phyloP scores from a whole-genome alignment of 305 asterid species.

The Coffea humblotiana region DNA sequence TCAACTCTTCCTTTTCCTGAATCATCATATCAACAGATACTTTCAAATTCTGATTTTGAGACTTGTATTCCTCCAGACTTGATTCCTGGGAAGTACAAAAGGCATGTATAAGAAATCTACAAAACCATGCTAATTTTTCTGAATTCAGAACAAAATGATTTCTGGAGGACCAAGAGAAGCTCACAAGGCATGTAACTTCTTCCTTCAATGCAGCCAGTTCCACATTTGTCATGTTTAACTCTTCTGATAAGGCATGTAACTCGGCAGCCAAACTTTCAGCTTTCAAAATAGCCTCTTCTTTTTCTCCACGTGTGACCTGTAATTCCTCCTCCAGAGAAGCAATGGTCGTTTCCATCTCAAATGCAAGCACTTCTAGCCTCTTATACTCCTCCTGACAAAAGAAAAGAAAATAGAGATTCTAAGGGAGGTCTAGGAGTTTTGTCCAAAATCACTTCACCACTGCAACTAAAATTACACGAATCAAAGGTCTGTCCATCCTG shows the following conservation, averaged over 20 bases:
- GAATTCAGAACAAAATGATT: conserved; percentile 14
- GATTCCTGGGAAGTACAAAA: conserved; percentile 52
- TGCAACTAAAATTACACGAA: neutral
- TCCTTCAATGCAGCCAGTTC: conserved; percentile 55
- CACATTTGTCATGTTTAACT: conserved; percentile 46
- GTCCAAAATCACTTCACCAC: neutral
- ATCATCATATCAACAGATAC: conserved; percentile 41
- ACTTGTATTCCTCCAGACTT: conserved; percentile 52
- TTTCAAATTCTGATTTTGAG: conserved; percentile 44
- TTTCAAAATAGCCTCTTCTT: conserved; percentile 53
- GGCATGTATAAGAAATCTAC: conserved; percentile 25
- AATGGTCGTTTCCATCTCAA: conserved; percentile 86
- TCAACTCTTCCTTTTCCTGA: conserved; percentile 82
- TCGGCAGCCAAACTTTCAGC: conserved; percentile 72
- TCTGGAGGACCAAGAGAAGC: conserved; percentile 27
- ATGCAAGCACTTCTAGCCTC: conserved; percentile 86
- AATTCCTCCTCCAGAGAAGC: conserved; percentile 78
- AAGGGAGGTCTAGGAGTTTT: neutral
- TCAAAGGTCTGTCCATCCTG: neutral
- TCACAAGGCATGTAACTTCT: conserved; percentile 74
- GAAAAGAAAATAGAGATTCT: conserved; percentile 8
- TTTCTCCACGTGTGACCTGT: conserved; percentile 46
- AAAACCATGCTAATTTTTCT: conserved; percentile 12
- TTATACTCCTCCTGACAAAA: conserved; percentile 68
- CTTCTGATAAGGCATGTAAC: neutral